Base-by-base conservation (phyloP, 345 rosid genomes). In the Barbarea vulgaris region DNA sequence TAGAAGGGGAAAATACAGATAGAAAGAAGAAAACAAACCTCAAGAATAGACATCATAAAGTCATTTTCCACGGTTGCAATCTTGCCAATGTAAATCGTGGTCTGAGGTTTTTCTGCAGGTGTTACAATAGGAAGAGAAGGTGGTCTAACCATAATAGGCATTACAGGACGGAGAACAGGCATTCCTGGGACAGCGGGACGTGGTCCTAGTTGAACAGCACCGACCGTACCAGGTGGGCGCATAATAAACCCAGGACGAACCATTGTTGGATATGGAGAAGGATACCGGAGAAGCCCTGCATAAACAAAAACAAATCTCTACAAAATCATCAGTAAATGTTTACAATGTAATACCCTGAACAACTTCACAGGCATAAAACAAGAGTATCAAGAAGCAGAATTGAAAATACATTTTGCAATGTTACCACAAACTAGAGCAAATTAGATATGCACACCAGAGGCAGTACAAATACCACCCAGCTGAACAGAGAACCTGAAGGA, bases 41-140 rank as follows among this genome's bases (percentile, higher is more conserved):
- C 86, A 70, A 95, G 96, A 56, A 90, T 78, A 59, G 97, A 81
- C 28, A 87, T 86, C 89, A 95, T 90, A 74, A 89, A 92, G 58
- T 92, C 96, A 86, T 91, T 89, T 77, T 89, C 97, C 54, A 90
- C 96, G 14, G 93, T 78, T 47, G 97, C 89, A 79, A 95, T 95
- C 89, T 92, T 92, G 86, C 98, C 98, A 78, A 95, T 84, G 83
- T 92, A 95, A 76, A 95, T 92, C 11, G 97, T 92, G 50, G 97
- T 92, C 80, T 92, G 98, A 39, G 98, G 98, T 83, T 90, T 92
- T 83, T 92, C 96, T 14, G 85, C 84, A 15, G 91, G 92, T 30
- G 96, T 79, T 36, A 83, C 80, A n/a, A 77, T 79, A 54, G 98
- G 89, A 79, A 88, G 55, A 66, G 67, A 62, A 67, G 79, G 84